Conservation (phyloP, 805 yeast genomes). For the Starmerella ratchasimensis region DNA sequence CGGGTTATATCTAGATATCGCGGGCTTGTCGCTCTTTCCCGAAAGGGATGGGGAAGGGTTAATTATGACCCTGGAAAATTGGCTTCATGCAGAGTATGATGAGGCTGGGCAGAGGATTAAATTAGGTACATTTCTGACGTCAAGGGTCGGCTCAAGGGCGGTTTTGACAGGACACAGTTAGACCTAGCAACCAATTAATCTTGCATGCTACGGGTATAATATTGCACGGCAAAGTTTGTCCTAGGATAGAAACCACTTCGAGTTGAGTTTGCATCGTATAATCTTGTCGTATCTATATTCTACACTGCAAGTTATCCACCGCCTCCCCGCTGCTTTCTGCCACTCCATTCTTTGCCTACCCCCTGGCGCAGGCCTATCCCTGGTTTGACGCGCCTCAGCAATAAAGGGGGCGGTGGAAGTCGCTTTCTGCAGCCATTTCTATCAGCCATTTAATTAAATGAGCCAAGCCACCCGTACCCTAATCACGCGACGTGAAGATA, state of each 20-base stretch:
- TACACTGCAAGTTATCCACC: too few species aligned
- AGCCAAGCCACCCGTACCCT: too few species aligned
- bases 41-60: conserved; percentile 16
- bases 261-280: too few species aligned
- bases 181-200: neutral
- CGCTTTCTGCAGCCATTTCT: neutral
- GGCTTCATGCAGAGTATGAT: conserved; percentile 15
- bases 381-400: neutral
- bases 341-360: too few species aligned
- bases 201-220: too few species aligned
- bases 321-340: too few species aligned
- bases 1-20: conserved; percentile 5
- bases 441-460: conserved; percentile 1
- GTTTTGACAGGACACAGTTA: neutral
- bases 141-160: neutral
- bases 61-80: conserved; percentile 9
- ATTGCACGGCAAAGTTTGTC: too few species aligned
- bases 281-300: too few species aligned
- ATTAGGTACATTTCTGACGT: conserved; percentile 2
- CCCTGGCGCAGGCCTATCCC: too few species aligned
- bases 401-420: conserved; percentile 10
- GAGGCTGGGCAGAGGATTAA: conserved; percentile 15
- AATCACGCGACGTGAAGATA: too few species aligned
- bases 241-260: too few species aligned
- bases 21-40: conserved; percentile 11